Base-by-base conservation (phyloP, 179 eudicot genomes). In the Spinacia oleracea region DNA sequence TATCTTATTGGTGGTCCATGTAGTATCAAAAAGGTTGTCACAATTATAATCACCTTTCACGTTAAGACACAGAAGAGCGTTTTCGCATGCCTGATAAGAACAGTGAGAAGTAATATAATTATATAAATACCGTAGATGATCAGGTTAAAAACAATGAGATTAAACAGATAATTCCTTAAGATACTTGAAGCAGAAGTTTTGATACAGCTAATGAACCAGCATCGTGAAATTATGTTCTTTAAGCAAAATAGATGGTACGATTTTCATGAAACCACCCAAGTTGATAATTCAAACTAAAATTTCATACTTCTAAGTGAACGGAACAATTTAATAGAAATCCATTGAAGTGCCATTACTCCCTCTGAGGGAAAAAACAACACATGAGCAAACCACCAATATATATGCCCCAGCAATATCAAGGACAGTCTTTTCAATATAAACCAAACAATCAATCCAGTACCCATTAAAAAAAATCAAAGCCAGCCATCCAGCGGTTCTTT, bases 81-180 rank as follows among this genome's bases (percentile, higher is more conserved):
- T 84, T 77, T 90, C 92, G 73, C 92, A 92, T 40, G 97, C 92
- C 93, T 92, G 77, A 15, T 35, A 32, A 51, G 50, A 40, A 16
- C 16, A 65, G 67, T 35, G 66, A 63, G 63, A 63, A 70, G 0
- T 53, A 65, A 38, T 16, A 27, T 4, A 64, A 53, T 53, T 55
- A 38, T 16, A 27, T 4, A 64, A 53, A 70, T 29, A 31, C 11
- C 27, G 38, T 23, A 53, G 48, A 55, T 4, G 27, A 42, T 31
- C 42, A 66, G 29, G 45, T 53, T 10, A 45, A 21, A 53, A 58
- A 58, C 12, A 48, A 73, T 10, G 15, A 38, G 9, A 55, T 20
- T 34, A 6, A 6, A 27, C 66, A 71, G 72, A 11, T 14, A n/a
- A 20, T 35, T 12, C 9, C 74, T 42, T 46, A 34, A 8, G 60